Evolutionary conservation across 768 basidiomycete species (phyloP), one percentile per base, ranked within the genome.

Genomic region (Russula brevipes): DNA sequence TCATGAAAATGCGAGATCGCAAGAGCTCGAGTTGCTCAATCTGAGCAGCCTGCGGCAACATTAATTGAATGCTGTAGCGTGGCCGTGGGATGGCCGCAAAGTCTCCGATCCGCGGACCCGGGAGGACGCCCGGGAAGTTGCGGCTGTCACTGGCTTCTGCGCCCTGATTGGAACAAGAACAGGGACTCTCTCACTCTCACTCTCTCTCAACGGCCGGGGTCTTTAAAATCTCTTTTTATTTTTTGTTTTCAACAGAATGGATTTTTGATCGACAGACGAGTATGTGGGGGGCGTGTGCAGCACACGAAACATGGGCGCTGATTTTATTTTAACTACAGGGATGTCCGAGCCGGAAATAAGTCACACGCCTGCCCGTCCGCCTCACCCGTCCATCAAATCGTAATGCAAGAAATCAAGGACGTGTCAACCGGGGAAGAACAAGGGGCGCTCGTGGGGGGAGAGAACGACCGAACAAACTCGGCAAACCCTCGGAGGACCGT

Each of bases 71-170:
- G 38, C 24, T n/a, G 39, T 19, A 16, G 41, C n/a, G 35, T 5
- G 38, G 24, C 16, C 36, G n/a, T 24, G 24, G 24, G 24, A 24
- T 24, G 24, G 16, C 44, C 41, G 33, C 30, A n/a, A 36, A 30
- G 4, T 36, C 12, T 52, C 30, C 57, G 44, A 63, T 63, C 61
- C 61, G 57, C 56, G 61, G 61, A 33, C 61, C 61, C 49, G 61
- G 55, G 14, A 16, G 24, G 6, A 14, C 11, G n/a, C 57, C 33
- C 49, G 46, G 57, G 30, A 39, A 49, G 8, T 31, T 3, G 42
- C 44, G 52, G n/a, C 5, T 6, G 38, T 30, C 9, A 16, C 1
- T 16, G 42, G 51, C 42, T 60, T 53, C 9, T 11, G 50, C 49
- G 12, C 49, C n/a, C 47, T 31, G 39, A 57, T 35, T n/a, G n/a